Evolutionary conservation across 208 protist species (phyloP).

Genomic region (Leishmania braziliensis): DNA sequence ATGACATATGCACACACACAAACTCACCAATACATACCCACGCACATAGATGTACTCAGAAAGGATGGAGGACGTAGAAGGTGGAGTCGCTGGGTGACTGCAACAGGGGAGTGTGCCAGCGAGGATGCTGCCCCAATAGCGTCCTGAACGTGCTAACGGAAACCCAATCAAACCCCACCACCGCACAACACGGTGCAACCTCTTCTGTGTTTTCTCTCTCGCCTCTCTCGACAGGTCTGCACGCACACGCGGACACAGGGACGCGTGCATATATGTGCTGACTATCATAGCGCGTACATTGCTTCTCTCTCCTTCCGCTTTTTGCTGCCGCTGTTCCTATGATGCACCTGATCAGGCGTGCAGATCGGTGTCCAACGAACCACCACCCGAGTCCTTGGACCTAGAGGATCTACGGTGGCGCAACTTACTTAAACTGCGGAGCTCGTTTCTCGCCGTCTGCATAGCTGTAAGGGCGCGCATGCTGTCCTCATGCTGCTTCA

Average conservation of each 20-base stretch:
- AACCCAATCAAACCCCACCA: not conserved
- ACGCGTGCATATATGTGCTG: not conserved
- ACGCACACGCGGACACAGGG: not conserved
- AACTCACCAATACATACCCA: not conserved
- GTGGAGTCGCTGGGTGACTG: not conserved
- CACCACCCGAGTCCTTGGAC: not conserved
- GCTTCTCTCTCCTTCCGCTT: not conserved
- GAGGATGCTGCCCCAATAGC: not conserved
- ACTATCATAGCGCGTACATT: not conserved
- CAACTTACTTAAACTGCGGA: not conserved
- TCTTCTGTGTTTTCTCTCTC: not conserved
- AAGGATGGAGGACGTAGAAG: not conserved
- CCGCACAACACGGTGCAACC: not conserved
- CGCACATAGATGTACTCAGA: not conserved
- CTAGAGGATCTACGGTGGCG: not conserved
- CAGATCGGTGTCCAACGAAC: not conserved
- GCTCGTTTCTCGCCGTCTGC: not conserved
- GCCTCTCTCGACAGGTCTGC: not conserved
- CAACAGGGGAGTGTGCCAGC: no score
- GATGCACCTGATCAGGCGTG: not conserved
- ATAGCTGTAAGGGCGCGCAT: conserved; percentile 27
- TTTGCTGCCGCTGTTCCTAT: not conserved
- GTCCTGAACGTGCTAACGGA: not conserved
- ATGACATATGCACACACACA: not conserved
- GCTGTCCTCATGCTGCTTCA: conserved; percentile 29